A percentile compares a stretch with the other conserved stretches of the same genome.
phyloP scores from a whole-genome alignment of 805 yeast genomes.

The Cyberlindnera mrakii region DNA sequence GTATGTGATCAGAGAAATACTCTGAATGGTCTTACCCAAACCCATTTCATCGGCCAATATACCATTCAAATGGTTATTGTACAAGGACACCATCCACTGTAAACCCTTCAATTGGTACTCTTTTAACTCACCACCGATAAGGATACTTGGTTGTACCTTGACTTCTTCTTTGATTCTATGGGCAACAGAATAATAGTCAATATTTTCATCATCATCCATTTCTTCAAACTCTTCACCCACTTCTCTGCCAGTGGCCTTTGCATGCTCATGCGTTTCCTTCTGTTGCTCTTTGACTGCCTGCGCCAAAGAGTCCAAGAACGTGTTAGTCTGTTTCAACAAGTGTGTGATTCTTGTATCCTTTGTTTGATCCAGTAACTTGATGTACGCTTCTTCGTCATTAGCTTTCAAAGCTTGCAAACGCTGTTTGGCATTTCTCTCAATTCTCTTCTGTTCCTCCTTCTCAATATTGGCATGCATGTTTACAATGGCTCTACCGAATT shows the following conservation, averaged over 20 bases:
- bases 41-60: slow-evolving; percentile 99
- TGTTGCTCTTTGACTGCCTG: slow-evolving; percentile 78
- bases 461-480: slow-evolving; percentile 48
- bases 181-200: slow-evolving; percentile 79
- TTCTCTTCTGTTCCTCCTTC: slow-evolving; percentile 67
- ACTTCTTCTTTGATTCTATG: slow-evolving; percentile 67
- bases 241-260: slow-evolving; percentile 31
- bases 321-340: slow-evolving; percentile 71
- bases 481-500: slow-evolving; percentile 20
- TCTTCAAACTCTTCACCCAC: slow-evolving; percentile 21
- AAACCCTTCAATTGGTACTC: slow-evolving; percentile 88
- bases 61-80: slow-evolving; percentile 92
- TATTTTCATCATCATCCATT: slow-evolving; percentile 53
- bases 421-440: slow-evolving; percentile 79
- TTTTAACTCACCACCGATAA: slow-evolving; percentile 74
- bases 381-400: slow-evolving; percentile 83
- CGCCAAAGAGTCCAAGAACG: slow-evolving; percentile 70
- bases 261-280: slow-evolving; percentile 37
- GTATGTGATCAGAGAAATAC: slow-evolving; percentile 71
- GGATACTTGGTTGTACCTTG: slow-evolving; percentile 56
- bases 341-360: slow-evolving; percentile 86
- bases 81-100: slow-evolving; percentile 98
- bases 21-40: slow-evolving; percentile 87
- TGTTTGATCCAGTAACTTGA: slow-evolving; percentile 77
- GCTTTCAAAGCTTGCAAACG: slow-evolving; percentile 84